Conservation (phyloP, 2,329 filamentous ascomycete species). For the Phialocephala subalpina region DNA sequence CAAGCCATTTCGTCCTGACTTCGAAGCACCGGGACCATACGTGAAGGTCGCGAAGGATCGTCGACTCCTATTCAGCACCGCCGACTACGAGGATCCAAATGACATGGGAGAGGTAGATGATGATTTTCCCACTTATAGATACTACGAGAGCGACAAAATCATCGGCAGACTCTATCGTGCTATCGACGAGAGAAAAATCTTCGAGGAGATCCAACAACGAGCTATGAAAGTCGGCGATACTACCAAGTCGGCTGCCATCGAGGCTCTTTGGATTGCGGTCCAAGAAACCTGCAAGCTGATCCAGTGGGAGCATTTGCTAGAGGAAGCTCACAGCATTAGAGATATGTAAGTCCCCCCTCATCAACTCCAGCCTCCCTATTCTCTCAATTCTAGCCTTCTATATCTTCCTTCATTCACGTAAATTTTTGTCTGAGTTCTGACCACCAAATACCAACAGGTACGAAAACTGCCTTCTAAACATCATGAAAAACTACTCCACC, state of each 20-base stretch:
- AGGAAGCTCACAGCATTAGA: conserved; percentile 50
- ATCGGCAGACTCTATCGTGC: conserved; percentile 75
- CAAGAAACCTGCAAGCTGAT: conserved; percentile 43
- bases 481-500: conserved; percentile 55
- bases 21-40: conserved; percentile 59
- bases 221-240: conserved; percentile 20
- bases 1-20: conserved; percentile 54
- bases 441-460: conserved; percentile 49
- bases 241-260: conserved; percentile 35
- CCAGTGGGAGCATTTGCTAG: conserved; percentile 49
- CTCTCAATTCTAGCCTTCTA: not conserved
- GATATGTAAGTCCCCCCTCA: conserved; percentile 50
- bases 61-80: conserved; percentile 34
- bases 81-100: conserved; percentile 16
- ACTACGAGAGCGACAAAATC: conserved; percentile 73
- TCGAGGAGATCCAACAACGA: conserved; percentile 40
- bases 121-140: conserved; percentile 57
- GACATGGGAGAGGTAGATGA: conserved; percentile 56
- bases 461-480: conserved; percentile 56
- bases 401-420: not conserved
- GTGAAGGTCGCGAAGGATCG: conserved; percentile 49
- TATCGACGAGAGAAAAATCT: conserved; percentile 76
- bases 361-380: not conserved
- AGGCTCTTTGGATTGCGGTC: conserved; percentile 50
- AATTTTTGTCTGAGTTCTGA: not conserved